phyloP scores from a whole-genome alignment of 1,139 yeast genomes.

The Blastobotrys proliferans region DNA sequence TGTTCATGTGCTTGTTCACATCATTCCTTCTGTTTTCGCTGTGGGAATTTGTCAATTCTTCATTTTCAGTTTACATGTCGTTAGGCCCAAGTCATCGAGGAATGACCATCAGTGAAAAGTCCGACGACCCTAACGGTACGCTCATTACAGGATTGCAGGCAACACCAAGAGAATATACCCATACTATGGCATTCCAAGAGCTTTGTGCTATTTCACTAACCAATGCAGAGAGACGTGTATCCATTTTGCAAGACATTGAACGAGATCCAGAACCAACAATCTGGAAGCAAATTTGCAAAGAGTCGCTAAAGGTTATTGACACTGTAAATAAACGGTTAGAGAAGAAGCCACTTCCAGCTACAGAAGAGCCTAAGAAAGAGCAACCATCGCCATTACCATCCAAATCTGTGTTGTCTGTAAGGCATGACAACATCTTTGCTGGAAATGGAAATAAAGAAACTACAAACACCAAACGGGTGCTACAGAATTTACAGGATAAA shows the following conservation, averaged over 20 bases:
- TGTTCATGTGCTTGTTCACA: conserved; percentile 38
- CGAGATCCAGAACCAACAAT: conserved; percentile 24
- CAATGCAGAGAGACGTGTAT: conserved; percentile 31
- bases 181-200: conserved; percentile 39
- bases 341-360: conserved; percentile 11
- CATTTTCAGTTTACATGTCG: conserved; percentile 69
- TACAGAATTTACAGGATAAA: conserved; percentile 28
- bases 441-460: conserved; percentile 1
- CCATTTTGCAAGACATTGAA: conserved; percentile 36
- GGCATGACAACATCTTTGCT: conserved; percentile 21
- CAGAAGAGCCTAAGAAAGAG: conserved; percentile 7
- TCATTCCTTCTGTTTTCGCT: conserved; percentile 42
- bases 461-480: conserved; percentile 14
- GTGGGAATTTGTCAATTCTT: conserved; percentile 63
- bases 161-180: conserved; percentile 48
- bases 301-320: conserved; percentile 21
- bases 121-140: conserved; percentile 61
- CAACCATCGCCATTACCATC: conserved; percentile 7
- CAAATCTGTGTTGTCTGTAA: conserved; percentile 15
- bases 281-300: conserved; percentile 25
- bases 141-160: conserved; percentile 66
- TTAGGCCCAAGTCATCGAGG: conserved; percentile 80
- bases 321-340: conserved; percentile 18
- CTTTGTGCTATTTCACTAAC: conserved; percentile 32
- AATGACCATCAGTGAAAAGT: conserved; percentile 60